Base-by-base conservation (phyloP, 2,329 filamentous ascomycete species). In the Acephala macrosclerotiorum region DNA sequence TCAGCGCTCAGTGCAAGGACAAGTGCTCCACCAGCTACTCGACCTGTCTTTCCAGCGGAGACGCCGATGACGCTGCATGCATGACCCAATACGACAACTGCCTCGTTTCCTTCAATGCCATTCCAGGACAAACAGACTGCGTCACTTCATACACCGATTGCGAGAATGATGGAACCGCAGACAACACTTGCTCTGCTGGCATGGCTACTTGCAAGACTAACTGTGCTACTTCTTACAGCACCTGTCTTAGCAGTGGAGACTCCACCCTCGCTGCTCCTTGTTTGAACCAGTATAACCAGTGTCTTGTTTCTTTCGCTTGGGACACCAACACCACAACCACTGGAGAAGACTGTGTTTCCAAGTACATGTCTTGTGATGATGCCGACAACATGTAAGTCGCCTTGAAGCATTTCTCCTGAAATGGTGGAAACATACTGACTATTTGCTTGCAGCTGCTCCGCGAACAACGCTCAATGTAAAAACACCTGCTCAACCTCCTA, bases 321-420 rank as follows among this genome's bases (percentile, higher is more conserved):
- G 45, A 42, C 33, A 53, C 49, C 40, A 61, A 61, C 36, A 62
- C 60, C 51, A 62, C 60, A 2, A 49, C 33, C 20, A 40, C 22
- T n/a, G 59, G 59, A 8, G 29, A 63, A 29, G 65, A 67, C 33
- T 67, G 65, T 53, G 65, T 67, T 8, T 65, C 62, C 20, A 65
- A 67, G 26, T 67, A 67, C 20, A 56, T 67, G 26, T 33, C 58
- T 6, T 62, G 62, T 33, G 63, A 55, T 9, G 65, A 51, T 9
- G 63, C 56, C 1, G 56, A 63, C 40, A 65, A 67, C 35, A 45
- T 22, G 29, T 33, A 33, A 33, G 29, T 33, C 29, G 9, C 9
- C 9, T 33, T 33, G 29, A 33, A 5, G 29, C 29, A 33, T 4
- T 9, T 9, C 29, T 33, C 29, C 29, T 33, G 9, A 4, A 9